These are phyloP conservation scores for Umbelopsis vinacea DNA, from an alignment of 192 early-diverging fungal species.

Conservation along the genomic window DNA sequence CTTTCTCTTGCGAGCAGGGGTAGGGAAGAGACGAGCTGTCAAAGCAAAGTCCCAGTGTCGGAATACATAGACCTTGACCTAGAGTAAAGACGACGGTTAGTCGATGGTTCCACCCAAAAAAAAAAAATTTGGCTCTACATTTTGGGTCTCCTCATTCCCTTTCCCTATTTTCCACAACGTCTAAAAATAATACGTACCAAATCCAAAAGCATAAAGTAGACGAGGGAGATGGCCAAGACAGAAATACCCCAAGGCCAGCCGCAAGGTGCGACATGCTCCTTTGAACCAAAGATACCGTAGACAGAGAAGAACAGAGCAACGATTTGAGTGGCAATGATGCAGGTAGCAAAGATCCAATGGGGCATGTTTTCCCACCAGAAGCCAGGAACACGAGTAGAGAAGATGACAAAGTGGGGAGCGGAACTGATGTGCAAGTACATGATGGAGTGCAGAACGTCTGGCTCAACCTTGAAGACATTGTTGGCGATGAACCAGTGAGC, in stretches of 20 bases:
- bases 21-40: conserved; percentile 77
- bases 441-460: conserved; percentile 71
- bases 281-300: conserved; percentile 57
- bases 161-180: not conserved
- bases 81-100: not conserved
- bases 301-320: conserved; percentile 81
- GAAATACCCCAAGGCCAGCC: conserved; percentile 69
- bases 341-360: conserved; percentile 65
- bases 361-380: conserved; percentile 85
- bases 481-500: conserved; percentile 81
- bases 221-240: conserved; percentile 70
- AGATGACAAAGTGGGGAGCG: conserved; percentile 86
- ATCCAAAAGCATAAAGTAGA: conserved; percentile 78
- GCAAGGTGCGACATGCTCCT: conserved; percentile 50
- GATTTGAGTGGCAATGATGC: conserved; percentile 83
- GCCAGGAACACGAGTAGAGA: conserved; percentile 78
- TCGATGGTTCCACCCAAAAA: not conserved
- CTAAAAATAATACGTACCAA: conserved; percentile 36
- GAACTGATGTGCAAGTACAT: conserved; percentile 94
- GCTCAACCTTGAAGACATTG: conserved; percentile 55
- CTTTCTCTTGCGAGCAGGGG: conserved; percentile 56
- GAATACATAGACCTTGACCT: conserved; percentile 77
- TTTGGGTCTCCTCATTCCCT: not conserved
- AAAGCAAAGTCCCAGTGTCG: conserved; percentile 83
- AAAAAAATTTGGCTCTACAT: not conserved